A percentile compares a stretch with the other conserved stretches of the same genome.
These are phyloP conservation scores for Apiotrichum akiyoshidainum DNA, from an alignment of 1,284 basidiomycete genomes.

Conservation along the genomic window DNA sequence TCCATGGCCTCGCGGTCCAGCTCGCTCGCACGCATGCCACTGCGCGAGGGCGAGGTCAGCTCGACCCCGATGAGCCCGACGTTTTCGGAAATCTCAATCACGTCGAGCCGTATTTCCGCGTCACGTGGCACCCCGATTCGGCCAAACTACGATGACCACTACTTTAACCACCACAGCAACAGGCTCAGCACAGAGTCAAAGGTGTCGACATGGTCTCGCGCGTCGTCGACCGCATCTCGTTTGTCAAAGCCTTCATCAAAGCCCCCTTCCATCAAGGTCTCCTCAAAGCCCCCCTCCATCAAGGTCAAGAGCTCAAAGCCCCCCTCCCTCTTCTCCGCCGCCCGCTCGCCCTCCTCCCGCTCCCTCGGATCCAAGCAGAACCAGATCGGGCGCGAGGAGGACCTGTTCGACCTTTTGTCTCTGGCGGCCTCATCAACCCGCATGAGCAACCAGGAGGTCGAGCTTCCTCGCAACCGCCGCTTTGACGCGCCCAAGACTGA, in stretches of 20 bases:
- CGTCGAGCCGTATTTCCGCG: not conserved
- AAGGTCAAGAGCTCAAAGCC: not conserved
- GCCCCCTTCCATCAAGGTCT: not conserved
- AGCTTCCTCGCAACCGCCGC: slow-evolving; percentile 2
- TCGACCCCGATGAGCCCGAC: slow-evolving; percentile 2
- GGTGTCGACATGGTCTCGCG: not conserved
- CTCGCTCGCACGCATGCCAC: not conserved
- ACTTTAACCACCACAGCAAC: no score
- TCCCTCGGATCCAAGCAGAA: not conserved
- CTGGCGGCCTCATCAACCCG: slow-evolving; percentile 6
- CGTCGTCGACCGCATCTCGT: not conserved
- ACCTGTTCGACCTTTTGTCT: slow-evolving; percentile 11
- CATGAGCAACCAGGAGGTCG: slow-evolving; percentile 14
- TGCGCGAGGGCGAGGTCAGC: not conserved
- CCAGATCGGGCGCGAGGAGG: slow-evolving; percentile 2
- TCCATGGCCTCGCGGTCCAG: not conserved
- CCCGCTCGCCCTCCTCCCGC: not conserved
- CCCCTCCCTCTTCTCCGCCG: not conserved
- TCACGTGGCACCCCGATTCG: not conserved
- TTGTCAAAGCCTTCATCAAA: not conserved
- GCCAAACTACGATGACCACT: not conserved
- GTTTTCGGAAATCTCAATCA: slow-evolving; percentile 1
- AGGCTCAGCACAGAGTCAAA: slow-evolving; percentile 1
- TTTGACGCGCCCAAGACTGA: slow-evolving; percentile 1
- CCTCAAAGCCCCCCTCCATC: not conserved